These are phyloP conservation scores for Calonectria honghensis DNA, from an alignment of 2,329 filamentous ascomycete species.

Conservation along the genomic window DNA sequence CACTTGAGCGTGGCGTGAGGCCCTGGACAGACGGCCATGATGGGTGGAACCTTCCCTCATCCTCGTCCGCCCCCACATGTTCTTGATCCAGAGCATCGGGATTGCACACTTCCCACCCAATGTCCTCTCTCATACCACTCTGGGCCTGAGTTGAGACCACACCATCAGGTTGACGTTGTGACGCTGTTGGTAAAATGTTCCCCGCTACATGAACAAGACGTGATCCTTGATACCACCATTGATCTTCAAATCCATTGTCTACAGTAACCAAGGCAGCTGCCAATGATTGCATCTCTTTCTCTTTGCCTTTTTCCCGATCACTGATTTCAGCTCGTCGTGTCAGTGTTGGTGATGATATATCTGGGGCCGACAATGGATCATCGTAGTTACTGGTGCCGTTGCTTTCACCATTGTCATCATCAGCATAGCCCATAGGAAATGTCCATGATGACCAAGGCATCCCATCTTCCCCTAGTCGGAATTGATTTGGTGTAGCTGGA, in stretches of 20 bases:
- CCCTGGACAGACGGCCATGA: conserved; percentile 43
- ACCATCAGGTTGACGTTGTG: conserved; percentile 22
- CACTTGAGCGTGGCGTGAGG: conserved; percentile 46
- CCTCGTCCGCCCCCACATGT: background rate
- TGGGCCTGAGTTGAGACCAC: conserved; percentile 40
- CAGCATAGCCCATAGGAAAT: conserved; percentile 50
- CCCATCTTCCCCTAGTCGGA: conserved; percentile 66
- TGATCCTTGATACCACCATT: conserved; percentile 73
- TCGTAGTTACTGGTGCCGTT: conserved; percentile 20
- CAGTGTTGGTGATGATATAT: conserved; percentile 26
- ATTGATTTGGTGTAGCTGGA: conserved; percentile 61
- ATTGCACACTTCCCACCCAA: conserved; percentile 46
- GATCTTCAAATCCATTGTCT: conserved; percentile 75
- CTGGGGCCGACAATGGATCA: background rate
- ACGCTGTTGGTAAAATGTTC: conserved; percentile 45
- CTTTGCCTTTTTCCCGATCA: conserved; percentile 52
- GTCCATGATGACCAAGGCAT: conserved; percentile 67
- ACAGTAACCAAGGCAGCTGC: conserved; percentile 74
- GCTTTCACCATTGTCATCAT: conserved; percentile 33
- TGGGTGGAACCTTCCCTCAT: conserved; percentile 17
- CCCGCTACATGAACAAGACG: conserved; percentile 53
- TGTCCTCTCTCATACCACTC: conserved; percentile 33
- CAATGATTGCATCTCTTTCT: conserved; percentile 67
- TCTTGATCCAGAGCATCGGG: conserved; percentile 20
- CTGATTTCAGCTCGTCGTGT: conserved; percentile 54